A percentile compares a stretch with the other conserved stretches of the same genome.
phyloP scores from a whole-genome alignment of 371 early-diverging fungal species.

The Apophysomyces elegans region DNA sequence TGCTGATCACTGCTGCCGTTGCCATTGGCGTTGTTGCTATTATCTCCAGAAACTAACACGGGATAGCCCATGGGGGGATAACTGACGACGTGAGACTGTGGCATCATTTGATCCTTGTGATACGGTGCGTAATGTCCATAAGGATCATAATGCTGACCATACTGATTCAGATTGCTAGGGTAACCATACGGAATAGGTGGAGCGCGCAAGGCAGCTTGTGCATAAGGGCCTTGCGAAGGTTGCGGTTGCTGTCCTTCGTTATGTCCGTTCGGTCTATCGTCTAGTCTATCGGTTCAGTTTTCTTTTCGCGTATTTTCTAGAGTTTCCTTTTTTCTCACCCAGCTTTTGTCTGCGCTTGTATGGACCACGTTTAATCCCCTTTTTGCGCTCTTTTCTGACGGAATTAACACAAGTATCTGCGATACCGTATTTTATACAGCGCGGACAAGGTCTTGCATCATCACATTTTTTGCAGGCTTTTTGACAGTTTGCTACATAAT shows the following conservation, averaged over 20 bases:
- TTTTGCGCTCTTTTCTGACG: constrained; percentile 82
- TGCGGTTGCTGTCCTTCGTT: constrained; percentile 4
- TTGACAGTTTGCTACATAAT: constrained; percentile 77
- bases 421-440: constrained; percentile 80
- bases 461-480: constrained; percentile 95
- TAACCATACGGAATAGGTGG: constrained; percentile 26
- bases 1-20: constrained; percentile 16
- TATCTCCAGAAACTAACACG: constrained; percentile 28
- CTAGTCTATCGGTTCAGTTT: not conserved
- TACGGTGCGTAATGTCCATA: constrained; percentile 31
- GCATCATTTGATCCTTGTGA: constrained; percentile 26
- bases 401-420: constrained; percentile 80
- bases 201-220: constrained; percentile 10
- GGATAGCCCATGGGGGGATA: constrained; percentile 38
- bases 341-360: constrained; percentile 67
- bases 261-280: constrained; percentile 2
- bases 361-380: constrained; percentile 85
- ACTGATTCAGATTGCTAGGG: constrained; percentile 29
- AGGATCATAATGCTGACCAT: constrained; percentile 37
- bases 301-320: not conserved
- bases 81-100: constrained; percentile 26
- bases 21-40: constrained; percentile 15
- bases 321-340: constrained; percentile 10
- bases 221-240: not conserved
- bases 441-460: constrained; percentile 84